Conservation (phyloP, 306 rosid genomes). For the Macrotyloma uniflorum region DNA sequence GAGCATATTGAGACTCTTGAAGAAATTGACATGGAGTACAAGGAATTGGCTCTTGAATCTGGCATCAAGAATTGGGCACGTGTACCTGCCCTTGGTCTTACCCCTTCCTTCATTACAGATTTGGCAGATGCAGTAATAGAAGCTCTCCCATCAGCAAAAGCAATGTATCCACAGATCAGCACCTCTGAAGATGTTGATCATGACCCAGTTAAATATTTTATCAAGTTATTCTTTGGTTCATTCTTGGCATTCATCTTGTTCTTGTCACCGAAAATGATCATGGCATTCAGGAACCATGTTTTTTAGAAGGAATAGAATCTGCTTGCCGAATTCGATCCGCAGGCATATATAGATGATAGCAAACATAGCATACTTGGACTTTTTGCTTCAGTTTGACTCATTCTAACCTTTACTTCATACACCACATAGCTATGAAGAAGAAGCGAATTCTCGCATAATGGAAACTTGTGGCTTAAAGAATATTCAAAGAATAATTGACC, state of each 20-base stretch:
- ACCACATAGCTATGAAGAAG: constrained; percentile 2
- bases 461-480: background rate
- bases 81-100: constrained; percentile 93
- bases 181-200: constrained; percentile 53
- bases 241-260: constrained; percentile 70
- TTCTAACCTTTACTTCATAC: constrained; percentile 13
- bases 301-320: constrained; percentile 33
- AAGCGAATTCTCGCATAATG: constrained; percentile 12
- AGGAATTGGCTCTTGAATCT: constrained; percentile 87
- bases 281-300: constrained; percentile 62
- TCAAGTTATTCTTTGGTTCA: constrained; percentile 82
- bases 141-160: constrained; percentile 89
- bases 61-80: constrained; percentile 96
- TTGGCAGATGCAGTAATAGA: constrained; percentile 93
- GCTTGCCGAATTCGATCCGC: constrained; percentile 5
- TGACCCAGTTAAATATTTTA: constrained; percentile 54
- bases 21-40: constrained; percentile 98
- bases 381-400: background rate
- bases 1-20: constrained; percentile 99
- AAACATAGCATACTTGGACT: constrained; percentile 4
- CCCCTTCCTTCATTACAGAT: constrained; percentile 82
- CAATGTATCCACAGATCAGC: constrained; percentile 53
- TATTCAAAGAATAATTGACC: background rate
- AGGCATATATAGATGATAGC: constrained; percentile 20
- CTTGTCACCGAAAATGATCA: constrained; percentile 70